Percentiles rank a stretch among this genome's conserved stretches.
Conservation (phyloP, 208 protist species). For the Leishmania martiniquensis region DNA sequence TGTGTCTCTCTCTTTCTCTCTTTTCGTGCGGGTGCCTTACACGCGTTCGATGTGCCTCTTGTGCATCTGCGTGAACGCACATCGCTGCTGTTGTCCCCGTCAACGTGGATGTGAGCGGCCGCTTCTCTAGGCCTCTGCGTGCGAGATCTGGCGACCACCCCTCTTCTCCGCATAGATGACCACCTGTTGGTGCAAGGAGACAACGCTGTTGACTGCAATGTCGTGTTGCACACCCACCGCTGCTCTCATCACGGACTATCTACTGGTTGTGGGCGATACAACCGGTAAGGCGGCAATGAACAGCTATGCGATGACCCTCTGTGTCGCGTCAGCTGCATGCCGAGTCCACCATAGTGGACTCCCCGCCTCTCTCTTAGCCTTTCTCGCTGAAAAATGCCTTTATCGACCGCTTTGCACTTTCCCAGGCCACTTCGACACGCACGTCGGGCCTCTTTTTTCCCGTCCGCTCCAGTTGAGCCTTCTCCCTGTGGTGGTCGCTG, state of each 20-base stretch:
- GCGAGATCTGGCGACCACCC: background rate
- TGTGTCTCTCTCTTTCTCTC: background rate
- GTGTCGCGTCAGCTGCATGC: background rate
- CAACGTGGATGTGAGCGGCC: background rate
- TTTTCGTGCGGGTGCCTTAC: background rate
- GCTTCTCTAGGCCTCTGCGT: background rate
- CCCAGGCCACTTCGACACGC: too few species aligned
- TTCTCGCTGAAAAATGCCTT: too few species aligned
- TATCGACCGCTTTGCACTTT: too few species aligned
- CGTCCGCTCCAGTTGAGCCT: too few species aligned
- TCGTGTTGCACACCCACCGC: background rate
- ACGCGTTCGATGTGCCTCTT: background rate
- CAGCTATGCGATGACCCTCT: background rate
- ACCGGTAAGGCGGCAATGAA: background rate
- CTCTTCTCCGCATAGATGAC: constrained; percentile 14
- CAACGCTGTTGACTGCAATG: background rate
- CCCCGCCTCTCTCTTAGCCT: background rate
- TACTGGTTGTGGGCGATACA: background rate
- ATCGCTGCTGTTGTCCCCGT: background rate
- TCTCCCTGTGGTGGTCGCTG: too few species aligned
- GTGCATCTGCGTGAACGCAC: too few species aligned
- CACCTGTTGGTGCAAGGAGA: constrained; percentile 11
- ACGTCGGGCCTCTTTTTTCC: too few species aligned
- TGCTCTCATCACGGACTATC: background rate
- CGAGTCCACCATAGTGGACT: too few species aligned